Evolutionary conservation across 2,329 filamentous ascomycete genomes (phyloP).

Genomic region (Coniosporium tulheliwenetii): DNA sequence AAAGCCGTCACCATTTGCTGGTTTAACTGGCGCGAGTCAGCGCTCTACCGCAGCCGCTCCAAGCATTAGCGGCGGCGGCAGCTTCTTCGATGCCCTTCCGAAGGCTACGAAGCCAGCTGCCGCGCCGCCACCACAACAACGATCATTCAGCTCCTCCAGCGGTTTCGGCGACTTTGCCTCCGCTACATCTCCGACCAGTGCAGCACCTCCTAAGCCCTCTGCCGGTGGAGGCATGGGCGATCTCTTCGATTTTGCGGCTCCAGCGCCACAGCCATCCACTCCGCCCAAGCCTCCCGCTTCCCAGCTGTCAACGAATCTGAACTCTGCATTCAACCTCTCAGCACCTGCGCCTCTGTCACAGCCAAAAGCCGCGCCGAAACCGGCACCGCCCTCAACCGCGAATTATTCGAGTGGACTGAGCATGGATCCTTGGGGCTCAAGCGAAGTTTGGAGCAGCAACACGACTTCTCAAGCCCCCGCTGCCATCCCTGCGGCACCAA

Average conservation of each 20-base stretch:
- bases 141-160: constrained; percentile 31
- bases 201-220: constrained; percentile 29
- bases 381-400: constrained; percentile 18
- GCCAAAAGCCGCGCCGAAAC: constrained; percentile 11
- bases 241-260: constrained; percentile 58
- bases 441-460: constrained; percentile 63
- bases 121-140: constrained; percentile 12
- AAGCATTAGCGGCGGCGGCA: constrained; percentile 47
- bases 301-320: constrained; percentile 23
- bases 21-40: constrained; percentile 38
- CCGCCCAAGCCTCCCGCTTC: constrained; percentile 18
- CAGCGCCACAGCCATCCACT: constrained; percentile 26
- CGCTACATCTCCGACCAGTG: constrained; percentile 35
- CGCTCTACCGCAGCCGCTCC: constrained; percentile 23
- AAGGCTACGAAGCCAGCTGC: constrained; percentile 29
- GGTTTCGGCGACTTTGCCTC: constrained; percentile 46
- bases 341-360: constrained; percentile 25
- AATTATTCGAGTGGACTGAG: constrained; percentile 26
- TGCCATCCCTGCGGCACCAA: constrained; percentile 16
- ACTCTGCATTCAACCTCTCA: constrained; percentile 74
- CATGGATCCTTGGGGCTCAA: constrained; percentile 68
- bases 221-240: constrained; percentile 48
- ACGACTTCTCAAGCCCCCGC: constrained; percentile 22
- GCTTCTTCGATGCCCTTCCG: constrained; percentile 67
- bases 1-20: constrained; percentile 50